Conservation (phyloP, 768 basidiomycete species). For the Podaxis sp. region DNA sequence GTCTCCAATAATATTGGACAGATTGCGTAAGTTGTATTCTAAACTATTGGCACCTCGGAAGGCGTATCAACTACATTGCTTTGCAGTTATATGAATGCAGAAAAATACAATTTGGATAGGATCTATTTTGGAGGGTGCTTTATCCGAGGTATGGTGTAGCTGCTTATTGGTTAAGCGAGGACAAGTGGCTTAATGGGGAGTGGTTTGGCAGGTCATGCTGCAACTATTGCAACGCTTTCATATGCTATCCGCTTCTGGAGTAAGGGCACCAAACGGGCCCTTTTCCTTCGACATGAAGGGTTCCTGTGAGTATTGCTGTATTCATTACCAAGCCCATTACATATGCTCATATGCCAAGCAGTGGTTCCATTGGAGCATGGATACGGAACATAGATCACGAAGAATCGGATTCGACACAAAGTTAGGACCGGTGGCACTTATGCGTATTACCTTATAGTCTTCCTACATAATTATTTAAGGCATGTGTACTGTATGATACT, state of each 20-base stretch:
- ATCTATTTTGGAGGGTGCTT: slow-evolving; percentile 99
- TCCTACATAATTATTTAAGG: not conserved
- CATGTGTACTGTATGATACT: not conserved
- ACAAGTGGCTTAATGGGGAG: slow-evolving; percentile 15
- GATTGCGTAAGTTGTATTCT: slow-evolving; percentile 79
- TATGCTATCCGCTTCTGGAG: slow-evolving; percentile 99
- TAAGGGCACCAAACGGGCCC: slow-evolving; percentile 92
- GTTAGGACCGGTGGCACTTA: not conserved
- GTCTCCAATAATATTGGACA: slow-evolving; percentile 99
- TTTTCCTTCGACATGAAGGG: slow-evolving; percentile 97
- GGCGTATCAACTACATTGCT: slow-evolving; percentile 1
- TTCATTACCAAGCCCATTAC: slow-evolving; percentile 10
- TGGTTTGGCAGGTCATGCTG: slow-evolving; percentile 75
- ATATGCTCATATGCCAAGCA: slow-evolving; percentile 29
- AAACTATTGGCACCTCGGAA: not conserved
- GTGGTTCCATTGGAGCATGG: slow-evolving; percentile 96
- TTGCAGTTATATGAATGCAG: slow-evolving; percentile 95
- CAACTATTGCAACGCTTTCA: slow-evolving; percentile 95
- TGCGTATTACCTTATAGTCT: not conserved
- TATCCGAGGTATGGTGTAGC: slow-evolving; percentile 74
- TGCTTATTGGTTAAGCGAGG: slow-evolving; percentile 9
- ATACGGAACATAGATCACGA: slow-evolving; percentile 86
- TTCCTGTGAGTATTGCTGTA: slow-evolving; percentile 71
- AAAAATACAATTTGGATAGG: slow-evolving; percentile 93
- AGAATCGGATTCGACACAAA: slow-evolving; percentile 2